A percentile compares a stretch with the other conserved stretches of the same genome.
Evolutionary conservation across 345 rosid species (phyloP).

Genomic region (Eucalyptus polyanthemos): DNA sequence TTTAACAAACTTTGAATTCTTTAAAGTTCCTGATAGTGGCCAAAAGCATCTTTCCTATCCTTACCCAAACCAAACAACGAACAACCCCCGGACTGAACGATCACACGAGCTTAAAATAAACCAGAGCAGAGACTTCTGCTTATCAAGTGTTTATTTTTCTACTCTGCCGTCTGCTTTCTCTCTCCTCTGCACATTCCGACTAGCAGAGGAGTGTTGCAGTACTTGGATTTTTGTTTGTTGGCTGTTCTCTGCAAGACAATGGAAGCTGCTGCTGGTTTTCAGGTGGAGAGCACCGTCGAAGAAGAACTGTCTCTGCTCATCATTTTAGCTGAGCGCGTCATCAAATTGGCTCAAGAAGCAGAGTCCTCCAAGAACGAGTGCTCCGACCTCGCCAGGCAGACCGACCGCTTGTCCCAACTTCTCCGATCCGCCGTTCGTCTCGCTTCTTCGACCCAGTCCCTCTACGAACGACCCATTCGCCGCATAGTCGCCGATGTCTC

Average conservation of each 20-base stretch:
- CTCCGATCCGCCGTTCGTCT: constrained; percentile 47
- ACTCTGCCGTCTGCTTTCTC: not conserved
- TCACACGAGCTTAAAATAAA: not conserved
- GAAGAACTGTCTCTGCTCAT: constrained; percentile 22
- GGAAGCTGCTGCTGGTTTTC: not conserved
- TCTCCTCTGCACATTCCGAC: not conserved
- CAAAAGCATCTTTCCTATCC: not conserved
- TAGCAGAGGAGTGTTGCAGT: not conserved
- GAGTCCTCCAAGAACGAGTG: constrained; percentile 35
- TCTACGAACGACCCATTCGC: constrained; percentile 52
- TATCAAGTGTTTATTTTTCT: not conserved
- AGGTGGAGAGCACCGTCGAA: constrained; percentile 12
- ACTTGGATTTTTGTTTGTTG: not conserved
- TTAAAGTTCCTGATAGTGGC: not conserved
- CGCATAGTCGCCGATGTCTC: constrained; percentile 36
- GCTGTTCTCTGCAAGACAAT: not conserved
- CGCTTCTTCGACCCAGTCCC: constrained; percentile 10
- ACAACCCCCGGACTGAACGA: not conserved
- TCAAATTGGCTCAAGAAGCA: constrained; percentile 23
- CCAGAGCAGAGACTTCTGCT: not conserved
- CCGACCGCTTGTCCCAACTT: constrained; percentile 31
- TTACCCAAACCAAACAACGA: not conserved
- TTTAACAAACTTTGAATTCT: not conserved
- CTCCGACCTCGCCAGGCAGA: constrained; percentile 28
- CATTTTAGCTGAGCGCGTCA: constrained; percentile 28